A percentile compares a stretch with the other conserved stretches of the same genome.
Evolutionary conservation across 1,139 yeast genomes (phyloP).

Genomic region (Pichia sp.): DNA sequence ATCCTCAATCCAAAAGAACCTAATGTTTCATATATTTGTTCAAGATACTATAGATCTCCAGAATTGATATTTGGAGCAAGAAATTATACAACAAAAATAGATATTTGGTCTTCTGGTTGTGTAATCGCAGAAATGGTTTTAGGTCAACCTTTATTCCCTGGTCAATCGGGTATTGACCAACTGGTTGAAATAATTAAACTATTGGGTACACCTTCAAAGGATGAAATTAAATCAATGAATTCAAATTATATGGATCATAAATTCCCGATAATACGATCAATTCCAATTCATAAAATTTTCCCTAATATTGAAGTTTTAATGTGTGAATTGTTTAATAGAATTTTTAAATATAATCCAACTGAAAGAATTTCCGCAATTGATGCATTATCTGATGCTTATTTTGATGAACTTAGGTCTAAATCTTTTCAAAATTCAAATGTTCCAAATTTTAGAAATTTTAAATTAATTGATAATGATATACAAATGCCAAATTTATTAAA

Average conservation of each 20-base stretch:
- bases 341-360: conserved; percentile 72
- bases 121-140: conserved; percentile 94
- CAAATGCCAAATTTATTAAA: conserved; percentile 27
- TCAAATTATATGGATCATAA: conserved; percentile 97
- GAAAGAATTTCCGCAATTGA: conserved; percentile 64
- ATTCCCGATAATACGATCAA: conserved; percentile 93
- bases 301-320: conserved; percentile 58
- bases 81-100: conserved; percentile 82
- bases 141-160: conserved; percentile 96
- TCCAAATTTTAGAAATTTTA: conserved; percentile 27
- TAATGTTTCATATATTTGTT: conserved; percentile 91
- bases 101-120: conserved; percentile 97
- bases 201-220: conserved; percentile 90
- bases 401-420: conserved; percentile 63
- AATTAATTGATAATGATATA: conserved; percentile 15
- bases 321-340: conserved; percentile 50
- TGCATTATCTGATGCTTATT: conserved; percentile 64
- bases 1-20: conserved; percentile 85
- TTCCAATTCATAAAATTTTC: conserved; percentile 80
- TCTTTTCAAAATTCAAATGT: conserved; percentile 28
- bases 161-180: conserved; percentile 96
- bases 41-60: conserved; percentile 94
- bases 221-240: conserved; percentile 90
- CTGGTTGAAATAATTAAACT: conserved; percentile 94
- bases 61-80: conserved; percentile 67